Evolutionary conservation across 306 rosid genomes (phyloP), one percentile per base, ranked within the genome.

Genomic region (Dicorynia guianensis): DNA sequence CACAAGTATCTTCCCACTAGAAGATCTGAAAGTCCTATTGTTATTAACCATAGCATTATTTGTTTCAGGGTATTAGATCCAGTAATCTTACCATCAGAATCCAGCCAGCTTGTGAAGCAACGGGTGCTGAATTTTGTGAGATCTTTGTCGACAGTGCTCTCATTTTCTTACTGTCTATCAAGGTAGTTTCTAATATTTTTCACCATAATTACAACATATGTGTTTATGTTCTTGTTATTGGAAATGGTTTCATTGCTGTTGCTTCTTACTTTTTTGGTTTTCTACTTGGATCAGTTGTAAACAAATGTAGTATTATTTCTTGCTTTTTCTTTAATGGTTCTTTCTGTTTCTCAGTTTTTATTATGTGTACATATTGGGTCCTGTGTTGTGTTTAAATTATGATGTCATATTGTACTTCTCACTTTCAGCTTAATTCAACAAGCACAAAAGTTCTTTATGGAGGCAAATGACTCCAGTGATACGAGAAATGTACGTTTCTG

Each of bases 351-450:
- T 17, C 56, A 53, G 75, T 59, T 75, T 55, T 59, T 43, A 54
- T 52, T 74, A 49, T 75, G 2, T 35, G 34, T 19, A 10, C 18
- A 14, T 81, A 35, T 78, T n/a, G 36, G 77, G 12, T 80, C 63
- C 70, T 81, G 78, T 58, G 13, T 62, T 75, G 63, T 65, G 66
- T 71, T 79, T 61, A 46, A 59, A 62, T 14, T 57, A 46, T 81
- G 77, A 55, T 82, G 69, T 71, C 66, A 67, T 55, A 38, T 59
- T 38, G 56, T 70, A n/a, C 67, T 69, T 67, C 59, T 67, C 65
- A 12, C 69, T 76, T 83, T 82, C 96, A 96, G 99, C 85, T 86
- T 92, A 84, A 88, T 89, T 88, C 96, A 86, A 76, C 93, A 87
- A 81, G 93, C 78, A 57, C 97, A 96, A 71, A 92, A 89, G 35